Evolutionary conservation across 805 yeast species (phyloP).

Genomic region (Metschnikowia lochheadii): DNA sequence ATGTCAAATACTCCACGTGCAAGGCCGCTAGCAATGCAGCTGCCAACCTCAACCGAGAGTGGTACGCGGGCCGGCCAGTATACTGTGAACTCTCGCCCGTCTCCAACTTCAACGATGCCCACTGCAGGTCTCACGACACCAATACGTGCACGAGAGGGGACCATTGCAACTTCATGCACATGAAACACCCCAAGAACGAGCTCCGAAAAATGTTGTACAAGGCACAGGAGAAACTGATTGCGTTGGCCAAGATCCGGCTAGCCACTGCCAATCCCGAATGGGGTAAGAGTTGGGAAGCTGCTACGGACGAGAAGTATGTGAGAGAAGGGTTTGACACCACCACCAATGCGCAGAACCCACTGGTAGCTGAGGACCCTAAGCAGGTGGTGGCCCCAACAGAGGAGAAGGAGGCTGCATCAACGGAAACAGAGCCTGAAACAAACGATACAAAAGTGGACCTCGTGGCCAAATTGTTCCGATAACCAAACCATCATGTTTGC

Average conservation of each 20-base stretch:
- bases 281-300: conserved; percentile 18
- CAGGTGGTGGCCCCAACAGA: background rate
- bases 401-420: background rate
- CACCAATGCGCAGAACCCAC: background rate
- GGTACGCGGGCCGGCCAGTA: conserved; percentile 79
- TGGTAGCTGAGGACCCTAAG: background rate
- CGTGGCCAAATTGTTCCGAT: conserved; percentile 15
- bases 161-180: conserved; percentile 84
- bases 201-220: conserved; percentile 38
- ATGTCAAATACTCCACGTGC: conserved; percentile 54
- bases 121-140: conserved; percentile 68
- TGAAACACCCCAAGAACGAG: conserved; percentile 49
- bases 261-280: conserved; percentile 13
- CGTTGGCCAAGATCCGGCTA: conserved; percentile 12
- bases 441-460: conserved; percentile 13
- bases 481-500: too few relatives aligned
- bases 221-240: conserved; percentile 33
- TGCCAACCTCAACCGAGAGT: conserved; percentile 63
- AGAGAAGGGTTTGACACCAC: conserved; percentile 4
- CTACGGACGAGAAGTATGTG: conserved; percentile 9
- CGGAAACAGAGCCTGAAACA: background rate
- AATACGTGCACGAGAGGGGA: conserved; percentile 72
- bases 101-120: conserved; percentile 60
- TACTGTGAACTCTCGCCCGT: conserved; percentile 80
- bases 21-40: conserved; percentile 60